These are phyloP conservation scores for Lachnellula cervina DNA, from an alignment of 2,329 filamentous ascomycete species.

Conservation along the genomic window DNA sequence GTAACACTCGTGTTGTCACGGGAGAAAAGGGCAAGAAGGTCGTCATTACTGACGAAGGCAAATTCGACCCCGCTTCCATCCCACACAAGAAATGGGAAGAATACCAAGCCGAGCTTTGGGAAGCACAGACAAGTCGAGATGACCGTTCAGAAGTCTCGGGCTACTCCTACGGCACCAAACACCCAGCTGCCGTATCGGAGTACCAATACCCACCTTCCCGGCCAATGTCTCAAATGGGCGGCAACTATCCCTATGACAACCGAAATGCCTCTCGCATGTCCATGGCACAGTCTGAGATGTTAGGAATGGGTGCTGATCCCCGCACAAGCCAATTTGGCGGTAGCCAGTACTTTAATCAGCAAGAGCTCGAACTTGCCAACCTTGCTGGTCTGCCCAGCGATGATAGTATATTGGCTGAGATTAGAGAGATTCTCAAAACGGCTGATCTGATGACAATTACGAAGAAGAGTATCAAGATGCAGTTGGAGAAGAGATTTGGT, in stretches of 20 bases:
- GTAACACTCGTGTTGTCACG: slow-evolving; percentile 94
- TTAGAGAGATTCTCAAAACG: slow-evolving; percentile 84
- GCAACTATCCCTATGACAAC: slow-evolving; percentile 25
- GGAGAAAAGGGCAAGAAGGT: slow-evolving; percentile 91
- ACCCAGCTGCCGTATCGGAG: slow-evolving; percentile 54
- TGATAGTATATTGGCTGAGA: slow-evolving; percentile 86
- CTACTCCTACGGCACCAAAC: slow-evolving; percentile 89
- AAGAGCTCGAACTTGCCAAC: slow-evolving; percentile 70
- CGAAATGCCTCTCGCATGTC: slow-evolving; percentile 62
- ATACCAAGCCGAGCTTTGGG: slow-evolving; percentile 97
- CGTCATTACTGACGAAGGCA: slow-evolving; percentile 93
- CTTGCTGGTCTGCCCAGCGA: slow-evolving; percentile 74
- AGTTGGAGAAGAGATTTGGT: slow-evolving; percentile 86
- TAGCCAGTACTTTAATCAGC: slow-evolving; percentile 50
- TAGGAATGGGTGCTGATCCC: slow-evolving; percentile 42
- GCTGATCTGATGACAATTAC: slow-evolving; percentile 97
- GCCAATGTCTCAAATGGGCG: slow-evolving; percentile 37
- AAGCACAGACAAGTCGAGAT: slow-evolving; percentile 73
- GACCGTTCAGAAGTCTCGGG: slow-evolving; percentile 84
- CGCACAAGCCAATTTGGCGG: slow-evolving; percentile 34
- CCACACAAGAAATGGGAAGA: slow-evolving; percentile 99
- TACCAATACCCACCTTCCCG: slow-evolving; percentile 61
- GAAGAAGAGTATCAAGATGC: slow-evolving; percentile 95
- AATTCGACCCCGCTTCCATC: slow-evolving; percentile 89
- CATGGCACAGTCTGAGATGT: slow-evolving; percentile 66